phyloP scores from a whole-genome alignment of 148 eudicot species.

The Vaccinium vitisidaea region DNA sequence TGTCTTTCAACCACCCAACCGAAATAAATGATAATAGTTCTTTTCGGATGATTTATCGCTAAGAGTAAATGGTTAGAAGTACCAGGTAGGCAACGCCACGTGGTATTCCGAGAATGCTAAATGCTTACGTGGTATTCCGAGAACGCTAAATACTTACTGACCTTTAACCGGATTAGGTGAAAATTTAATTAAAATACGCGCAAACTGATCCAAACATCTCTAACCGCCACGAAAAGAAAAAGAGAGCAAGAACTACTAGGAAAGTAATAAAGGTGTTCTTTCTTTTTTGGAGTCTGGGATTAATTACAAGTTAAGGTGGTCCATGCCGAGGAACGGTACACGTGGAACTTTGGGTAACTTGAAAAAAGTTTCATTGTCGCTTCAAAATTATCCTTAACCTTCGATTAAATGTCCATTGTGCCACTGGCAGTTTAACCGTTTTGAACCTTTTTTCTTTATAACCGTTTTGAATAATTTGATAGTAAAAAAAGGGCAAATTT shows the following conservation, averaged over 20 bases:
- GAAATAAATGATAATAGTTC: too few species aligned
- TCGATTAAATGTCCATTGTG: background rate
- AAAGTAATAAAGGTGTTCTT: background rate
- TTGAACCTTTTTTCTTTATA: background rate
- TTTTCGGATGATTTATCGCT: too few species aligned
- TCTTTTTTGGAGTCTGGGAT: background rate
- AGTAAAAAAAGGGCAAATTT: too few species aligned
- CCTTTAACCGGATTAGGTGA: too few species aligned
- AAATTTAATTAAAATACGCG: too few species aligned
- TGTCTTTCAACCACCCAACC: too few species aligned
- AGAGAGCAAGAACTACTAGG: background rate
- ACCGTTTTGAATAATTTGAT: background rate
- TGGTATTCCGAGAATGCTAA: too few species aligned
- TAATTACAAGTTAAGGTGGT: conserved; percentile 23
- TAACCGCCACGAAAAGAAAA: too few species aligned
- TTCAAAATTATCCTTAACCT: background rate
- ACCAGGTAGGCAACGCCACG: too few species aligned
- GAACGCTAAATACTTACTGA: too few species aligned
- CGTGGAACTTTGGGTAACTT: conserved; percentile 13
- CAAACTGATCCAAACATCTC: background rate
- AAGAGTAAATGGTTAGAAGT: too few species aligned
- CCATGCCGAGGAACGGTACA: conserved; percentile 23
- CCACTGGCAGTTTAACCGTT: background rate
- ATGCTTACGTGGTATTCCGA: too few species aligned
- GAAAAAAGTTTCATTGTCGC: background rate